Base-by-base conservation (phyloP, 164 flowering plant species). In the Berberis vulgaris region DNA sequence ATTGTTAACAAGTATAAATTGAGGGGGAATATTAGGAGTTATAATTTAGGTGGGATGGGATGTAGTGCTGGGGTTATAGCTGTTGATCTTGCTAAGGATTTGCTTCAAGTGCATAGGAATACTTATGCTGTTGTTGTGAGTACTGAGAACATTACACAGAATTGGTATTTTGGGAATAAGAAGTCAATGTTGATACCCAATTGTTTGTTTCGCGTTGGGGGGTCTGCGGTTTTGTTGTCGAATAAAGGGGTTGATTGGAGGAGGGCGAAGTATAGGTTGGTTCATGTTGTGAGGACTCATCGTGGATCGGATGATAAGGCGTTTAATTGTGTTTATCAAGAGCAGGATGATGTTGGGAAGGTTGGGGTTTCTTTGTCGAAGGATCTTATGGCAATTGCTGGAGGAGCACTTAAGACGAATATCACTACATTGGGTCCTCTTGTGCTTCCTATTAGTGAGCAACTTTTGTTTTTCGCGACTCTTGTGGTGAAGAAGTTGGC, bases 21-120 rank as follows among this genome's bases (percentile, higher is more conserved):
- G 54, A 70, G 94, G 45, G 90, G 88, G 0, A 83, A 84, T 45
- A 79, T 90, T 10, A 74, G 59, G 73, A 84, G 82, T 41, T 84
- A 72, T 60, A 90, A 87, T 67, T 68, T 90, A 38, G 94, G 91
- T 0, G 97, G 97, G 1, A 90, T 90, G 97, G 97, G 97, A 0
- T 87, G 94, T 61, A 82, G 86, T 62, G 94, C 91, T 41, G 89
- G 97, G 1, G 91, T 87, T 0, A 86, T 90, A 5, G 82, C 94
- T 5, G 26, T 90, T 54, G 88, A 84, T 69, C 79, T 90, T 2
- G 97, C 94, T 6, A 81, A 77, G 58, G 90, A 90, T 63, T 54
- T 90, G 72, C 62, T 90, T 11, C 92, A 81, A 61, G 81, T 83
- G 67, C 94, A 90, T 62, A 57, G 90, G 44, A 81, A 78, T 60